phyloP scores from a whole-genome alignment of 2,329 filamentous ascomycete species.

The Stemphylium lycopersici region DNA sequence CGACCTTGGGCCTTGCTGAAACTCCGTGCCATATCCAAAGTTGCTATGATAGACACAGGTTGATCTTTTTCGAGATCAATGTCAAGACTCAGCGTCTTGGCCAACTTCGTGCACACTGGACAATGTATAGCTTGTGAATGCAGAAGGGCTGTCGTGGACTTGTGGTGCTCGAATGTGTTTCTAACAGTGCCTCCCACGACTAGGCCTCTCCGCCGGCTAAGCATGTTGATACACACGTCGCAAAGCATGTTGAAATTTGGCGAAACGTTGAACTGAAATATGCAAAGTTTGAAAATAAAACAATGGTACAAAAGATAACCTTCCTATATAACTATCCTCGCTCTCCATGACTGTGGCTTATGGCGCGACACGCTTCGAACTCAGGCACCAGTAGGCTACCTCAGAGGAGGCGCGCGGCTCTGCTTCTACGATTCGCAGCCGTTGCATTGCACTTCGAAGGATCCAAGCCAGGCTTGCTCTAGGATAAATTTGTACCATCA shows the following conservation, averaged over 20 bases:
- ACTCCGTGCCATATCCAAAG: neutral
- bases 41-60: neutral
- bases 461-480: too few relatives aligned
- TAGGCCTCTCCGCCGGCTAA: constrained; percentile 7
- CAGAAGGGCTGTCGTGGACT: neutral
- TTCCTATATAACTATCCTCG: too few relatives aligned
- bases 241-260: constrained; percentile 13
- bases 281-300: too few relatives aligned
- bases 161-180: constrained; percentile 17
- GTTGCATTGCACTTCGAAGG: too few relatives aligned
- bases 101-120: constrained; percentile 14
- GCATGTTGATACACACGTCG: constrained; percentile 16
- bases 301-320: too few relatives aligned
- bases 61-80: constrained; percentile 2
- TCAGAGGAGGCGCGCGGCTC: neutral
- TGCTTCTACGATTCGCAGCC: neutral
- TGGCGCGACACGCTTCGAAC: too few relatives aligned
- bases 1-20: neutral
- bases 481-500: neutral
- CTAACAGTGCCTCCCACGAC: neutral
- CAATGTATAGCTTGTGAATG: constrained; percentile 12
- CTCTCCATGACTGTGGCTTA: too few relatives aligned
- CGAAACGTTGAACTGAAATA: too few relatives aligned
- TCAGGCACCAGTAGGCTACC: too few relatives aligned
- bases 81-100: neutral